Evolutionary conservation across 2,329 filamentous ascomycete species (phyloP).

Genomic region (Colletotrichum sp.): DNA sequence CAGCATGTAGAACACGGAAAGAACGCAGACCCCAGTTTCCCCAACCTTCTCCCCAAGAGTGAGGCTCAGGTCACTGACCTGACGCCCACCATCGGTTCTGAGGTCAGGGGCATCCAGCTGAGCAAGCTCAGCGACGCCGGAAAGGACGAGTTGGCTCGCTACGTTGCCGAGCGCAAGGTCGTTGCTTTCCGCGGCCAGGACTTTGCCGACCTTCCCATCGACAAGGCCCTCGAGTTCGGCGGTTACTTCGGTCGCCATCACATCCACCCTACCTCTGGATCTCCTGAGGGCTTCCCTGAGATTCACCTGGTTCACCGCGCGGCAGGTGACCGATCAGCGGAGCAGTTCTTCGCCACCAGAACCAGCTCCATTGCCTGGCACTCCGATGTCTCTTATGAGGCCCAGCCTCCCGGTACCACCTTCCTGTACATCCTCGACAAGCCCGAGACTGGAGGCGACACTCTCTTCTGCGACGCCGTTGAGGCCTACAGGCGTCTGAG

Average conservation of each 20-base stretch:
- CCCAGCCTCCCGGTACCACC: slow-evolving; percentile 87
- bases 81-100: slow-evolving; percentile 69
- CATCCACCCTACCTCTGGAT: slow-evolving; percentile 75
- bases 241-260: slow-evolving; percentile 74
- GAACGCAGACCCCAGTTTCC: slow-evolving; percentile 65
- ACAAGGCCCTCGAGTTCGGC: slow-evolving; percentile 66
- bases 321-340: slow-evolving; percentile 50
- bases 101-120: slow-evolving; percentile 67
- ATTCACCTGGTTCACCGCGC: slow-evolving; percentile 73
- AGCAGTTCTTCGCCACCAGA: slow-evolving; percentile 67
- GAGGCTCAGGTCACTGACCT: slow-evolving; percentile 53
- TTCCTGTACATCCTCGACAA: slow-evolving; percentile 89
- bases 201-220: slow-evolving; percentile 64
- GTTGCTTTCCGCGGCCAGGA: slow-evolving; percentile 74
- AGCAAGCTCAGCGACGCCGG: slow-evolving; percentile 65
- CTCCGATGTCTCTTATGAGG: slow-evolving; percentile 86
- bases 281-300: slow-evolving; percentile 68
- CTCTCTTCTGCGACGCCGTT: slow-evolving; percentile 78
- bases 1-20: slow-evolving; percentile 70
- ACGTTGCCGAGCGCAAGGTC: slow-evolving; percentile 70
- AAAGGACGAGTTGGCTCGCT: slow-evolving; percentile 70
- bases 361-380: slow-evolving; percentile 90
- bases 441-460: slow-evolving; percentile 82
- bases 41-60: slow-evolving; percentile 59
- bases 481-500: slow-evolving; percentile 84